Percentiles rank a stretch among this genome's conserved stretches.
Conservation (phyloP, 2,329 filamentous ascomycete species). For the Epichloe glyceriae region DNA sequence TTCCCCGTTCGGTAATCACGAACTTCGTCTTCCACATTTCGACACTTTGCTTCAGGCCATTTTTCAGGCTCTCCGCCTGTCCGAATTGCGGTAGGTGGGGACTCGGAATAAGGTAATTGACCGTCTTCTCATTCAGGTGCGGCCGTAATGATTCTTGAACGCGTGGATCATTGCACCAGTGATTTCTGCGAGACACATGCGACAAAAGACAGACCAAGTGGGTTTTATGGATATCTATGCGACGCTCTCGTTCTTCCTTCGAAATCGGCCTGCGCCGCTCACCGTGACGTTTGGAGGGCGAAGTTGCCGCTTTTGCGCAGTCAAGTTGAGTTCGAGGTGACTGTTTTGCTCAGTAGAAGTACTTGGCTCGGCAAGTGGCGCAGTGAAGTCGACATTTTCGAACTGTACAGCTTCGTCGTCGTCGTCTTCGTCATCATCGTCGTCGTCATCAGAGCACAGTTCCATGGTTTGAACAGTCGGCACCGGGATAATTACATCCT, state of each 20-base stretch:
- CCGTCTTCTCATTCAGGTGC: slow-evolving; percentile 52
- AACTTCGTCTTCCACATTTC: slow-evolving; percentile 59
- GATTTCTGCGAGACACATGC: slow-evolving; percentile 65
- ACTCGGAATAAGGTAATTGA: slow-evolving; percentile 56
- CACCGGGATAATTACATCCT: slow-evolving; percentile 35
- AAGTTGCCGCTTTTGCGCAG: slow-evolving; percentile 27
- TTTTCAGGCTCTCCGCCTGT: slow-evolving; percentile 62
- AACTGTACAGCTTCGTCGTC: slow-evolving; percentile 29
- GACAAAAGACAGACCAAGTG: slow-evolving; percentile 74
- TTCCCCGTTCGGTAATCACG: slow-evolving; percentile 55
- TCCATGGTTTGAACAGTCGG: slow-evolving; percentile 39
- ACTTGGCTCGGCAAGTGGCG: slow-evolving; percentile 12
- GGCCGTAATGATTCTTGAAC: slow-evolving; percentile 54
- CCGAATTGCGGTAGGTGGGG: slow-evolving; percentile 59
- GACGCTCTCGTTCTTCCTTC: slow-evolving; percentile 38
- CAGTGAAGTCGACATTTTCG: slow-evolving; percentile 34
- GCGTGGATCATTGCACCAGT: slow-evolving; percentile 71
- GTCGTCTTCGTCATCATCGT: slow-evolving; percentile 26
- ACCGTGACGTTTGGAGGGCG: slow-evolving; percentile 15
- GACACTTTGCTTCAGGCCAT: slow-evolving; percentile 59
- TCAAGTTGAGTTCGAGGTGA: slow-evolving; percentile 39
- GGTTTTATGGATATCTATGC: slow-evolving; percentile 71
- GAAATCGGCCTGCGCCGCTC: slow-evolving; percentile 39
- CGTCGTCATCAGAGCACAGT: slow-evolving; percentile 33
- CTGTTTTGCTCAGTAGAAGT: slow-evolving; percentile 15